Evolutionary conservation across 345 rosid species (phyloP), one percentile per base, ranked within the genome.

Genomic region (Gynandropsis gynandra): DNA sequence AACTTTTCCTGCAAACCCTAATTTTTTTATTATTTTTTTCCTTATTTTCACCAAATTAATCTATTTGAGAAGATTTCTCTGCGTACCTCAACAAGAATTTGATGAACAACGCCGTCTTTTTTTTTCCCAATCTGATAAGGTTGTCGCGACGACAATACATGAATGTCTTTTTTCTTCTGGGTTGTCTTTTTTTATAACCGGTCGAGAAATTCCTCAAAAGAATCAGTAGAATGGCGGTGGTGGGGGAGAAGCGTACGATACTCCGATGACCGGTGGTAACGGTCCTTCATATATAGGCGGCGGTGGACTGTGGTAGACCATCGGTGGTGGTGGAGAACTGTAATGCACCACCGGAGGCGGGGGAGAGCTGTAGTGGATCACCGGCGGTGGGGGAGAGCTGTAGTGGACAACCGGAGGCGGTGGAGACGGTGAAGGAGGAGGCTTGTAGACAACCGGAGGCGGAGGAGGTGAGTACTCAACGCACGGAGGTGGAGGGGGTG

Each of bases 221-320:
- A 87, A 87, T 90, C 80, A 90, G 74, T 90, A 90, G 76, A 74
- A 83, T 59, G 95, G 95, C 39, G 98, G 98, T 12, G 96, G 98
- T 11, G 98, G 98, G 49, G 98, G 96, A n/a, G 97, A 89, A 31
- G 95, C 93, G 27, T 89, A 89, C 29, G 97, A 72, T 11, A 89
- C 70, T 58, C 95, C 97, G 7, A 50, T 35, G 8, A 89, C 67
- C 18, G 97, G 95, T 11, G 95, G 97, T 74, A 89, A 68, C 62
- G 97, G 93, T 21, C 95, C 97, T 61, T 79, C 81, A 21, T 74
- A 81, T 33, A 69, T 81, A 3, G 89, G 85, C 48, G 89, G 79
- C 1, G 86, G 80, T 0, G 74, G 74, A 8, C 77, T 68, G 20
- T 24, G 48, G 38, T 69, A 61, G 24, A 69, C 18, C 44, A 42